phyloP scores from a whole-genome alignment of 352 stramenopile genomes.

The Globisporangium heterothallicum region DNA sequence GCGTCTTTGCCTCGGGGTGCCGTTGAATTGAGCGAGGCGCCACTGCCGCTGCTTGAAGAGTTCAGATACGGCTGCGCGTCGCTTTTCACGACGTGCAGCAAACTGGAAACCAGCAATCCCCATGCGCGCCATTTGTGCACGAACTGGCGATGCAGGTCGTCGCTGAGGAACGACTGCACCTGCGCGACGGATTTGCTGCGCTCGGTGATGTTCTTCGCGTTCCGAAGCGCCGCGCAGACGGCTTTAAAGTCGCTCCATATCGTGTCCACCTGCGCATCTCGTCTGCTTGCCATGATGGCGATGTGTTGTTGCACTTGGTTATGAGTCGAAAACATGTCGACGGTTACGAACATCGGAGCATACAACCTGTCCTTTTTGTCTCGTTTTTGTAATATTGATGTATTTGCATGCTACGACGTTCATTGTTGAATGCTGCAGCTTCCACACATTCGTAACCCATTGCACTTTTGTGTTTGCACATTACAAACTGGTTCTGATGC shows the following conservation, averaged over 20 bases:
- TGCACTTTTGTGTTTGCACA: neutral
- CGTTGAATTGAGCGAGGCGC: neutral
- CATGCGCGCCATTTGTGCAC: conserved; percentile 74
- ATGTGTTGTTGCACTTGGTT: neutral
- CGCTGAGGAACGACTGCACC: conserved; percentile 44
- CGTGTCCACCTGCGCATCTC: conserved; percentile 13
- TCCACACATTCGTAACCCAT: too few species aligned
- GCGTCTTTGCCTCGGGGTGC: neutral
- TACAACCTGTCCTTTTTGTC: neutral
- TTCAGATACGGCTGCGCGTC: conserved; percentile 45
- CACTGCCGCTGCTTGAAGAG: neutral
- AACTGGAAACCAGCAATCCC: conserved; percentile 45
- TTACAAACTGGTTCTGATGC: too few species aligned
- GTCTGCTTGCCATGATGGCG: neutral
- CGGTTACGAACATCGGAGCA: neutral
- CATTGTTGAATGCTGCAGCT: too few species aligned
- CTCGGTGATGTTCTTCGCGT: conserved; percentile 32
- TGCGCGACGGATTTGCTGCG: conserved; percentile 25
- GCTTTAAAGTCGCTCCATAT: conserved; percentile 44
- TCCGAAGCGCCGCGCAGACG: conserved; percentile 38
- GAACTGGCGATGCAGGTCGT: conserved; percentile 38
- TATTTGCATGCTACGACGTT: too few species aligned
- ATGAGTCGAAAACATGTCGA: neutral
- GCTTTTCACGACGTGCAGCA: conserved; percentile 41
- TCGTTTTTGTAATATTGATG: neutral